Conservation (phyloP, 2,329 filamentous ascomycete species). For the Alternaria incomplexa region DNA sequence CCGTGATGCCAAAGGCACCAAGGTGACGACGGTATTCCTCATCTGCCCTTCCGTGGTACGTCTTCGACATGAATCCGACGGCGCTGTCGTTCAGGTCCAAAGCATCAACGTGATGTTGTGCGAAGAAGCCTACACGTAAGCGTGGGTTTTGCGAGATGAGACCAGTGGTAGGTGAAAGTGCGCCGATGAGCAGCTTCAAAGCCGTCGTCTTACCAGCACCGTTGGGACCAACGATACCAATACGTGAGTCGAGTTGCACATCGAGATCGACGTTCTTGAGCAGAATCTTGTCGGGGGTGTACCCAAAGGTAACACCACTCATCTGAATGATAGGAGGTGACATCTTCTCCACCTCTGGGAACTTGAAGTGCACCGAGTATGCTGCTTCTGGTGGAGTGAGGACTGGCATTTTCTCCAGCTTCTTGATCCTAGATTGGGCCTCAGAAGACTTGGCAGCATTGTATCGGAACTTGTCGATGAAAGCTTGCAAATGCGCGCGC, state of each 20-base stretch:
- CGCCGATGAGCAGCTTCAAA: constrained; percentile 94
- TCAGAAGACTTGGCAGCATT: constrained; percentile 98
- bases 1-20: constrained; percentile 84
- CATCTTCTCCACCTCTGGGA: constrained; percentile 96
- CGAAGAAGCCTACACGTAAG: constrained; percentile 93
- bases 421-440: constrained; percentile 98
- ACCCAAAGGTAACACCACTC: constrained; percentile 90
- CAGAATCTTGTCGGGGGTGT: constrained; percentile 77
- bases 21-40: constrained; percentile 97
- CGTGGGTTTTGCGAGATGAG: constrained; percentile 88
- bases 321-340: constrained; percentile 98
- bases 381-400: constrained; percentile 89
- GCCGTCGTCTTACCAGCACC: constrained; percentile 98
- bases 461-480: constrained; percentile 99
- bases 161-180: constrained; percentile 76
- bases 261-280: constrained; percentile 90
- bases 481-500: constrained; percentile 89
- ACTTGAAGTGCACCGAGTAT: constrained; percentile 95
- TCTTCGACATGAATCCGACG: constrained; percentile 94
- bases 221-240: constrained; percentile 99
- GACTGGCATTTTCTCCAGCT: constrained; percentile 94
- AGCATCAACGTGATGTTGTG: constrained; percentile 97
- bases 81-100: constrained; percentile 87
- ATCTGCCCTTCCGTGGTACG: constrained; percentile 87
- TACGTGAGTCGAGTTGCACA: constrained; percentile 96